A percentile compares a stretch with the other conserved stretches of the same genome.
Evolutionary conservation across 768 basidiomycete species (phyloP).

Genomic region (Antrodiella citrinella): DNA sequence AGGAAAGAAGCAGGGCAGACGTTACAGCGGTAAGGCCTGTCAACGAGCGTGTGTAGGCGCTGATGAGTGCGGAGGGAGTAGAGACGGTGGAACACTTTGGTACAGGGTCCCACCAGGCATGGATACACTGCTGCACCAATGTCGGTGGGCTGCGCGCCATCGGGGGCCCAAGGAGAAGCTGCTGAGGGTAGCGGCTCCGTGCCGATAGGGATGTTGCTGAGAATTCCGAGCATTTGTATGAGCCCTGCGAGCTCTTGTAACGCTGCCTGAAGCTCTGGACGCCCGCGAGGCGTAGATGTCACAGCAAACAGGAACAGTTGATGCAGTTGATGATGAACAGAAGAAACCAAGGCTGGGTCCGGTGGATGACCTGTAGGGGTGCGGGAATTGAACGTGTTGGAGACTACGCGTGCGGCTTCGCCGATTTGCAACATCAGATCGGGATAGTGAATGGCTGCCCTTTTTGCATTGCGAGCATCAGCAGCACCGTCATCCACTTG

Average conservation of each 20-base stretch:
- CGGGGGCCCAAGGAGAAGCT: conserved; percentile 21
- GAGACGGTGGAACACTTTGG: conserved; percentile 61
- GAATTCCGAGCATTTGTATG: conserved; percentile 74
- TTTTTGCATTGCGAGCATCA: conserved; percentile 5
- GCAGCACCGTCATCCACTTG: conserved; percentile 30
- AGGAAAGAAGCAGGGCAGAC: conserved; percentile 70
- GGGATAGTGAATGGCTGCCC: conserved; percentile 16
- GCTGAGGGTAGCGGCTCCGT: conserved; percentile 28
- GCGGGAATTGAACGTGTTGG: conserved; percentile 37
- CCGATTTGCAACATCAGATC: conserved; percentile 46
- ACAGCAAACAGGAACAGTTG: conserved; percentile 75
- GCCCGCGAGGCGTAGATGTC: conserved; percentile 38
- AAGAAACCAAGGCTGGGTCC: conserved; percentile 53
- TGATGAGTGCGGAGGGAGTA: conserved; percentile 68
- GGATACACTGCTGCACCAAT: conserved; percentile 77
- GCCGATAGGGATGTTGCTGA: conserved; percentile 68
- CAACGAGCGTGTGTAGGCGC: conserved; percentile 45
- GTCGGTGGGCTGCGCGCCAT: conserved; percentile 27
- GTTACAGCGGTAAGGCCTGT: conserved; percentile 58
- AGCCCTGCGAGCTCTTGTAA: conserved; percentile 75
- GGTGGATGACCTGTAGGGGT: conserved; percentile 30
- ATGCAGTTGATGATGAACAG: conserved; percentile 65
- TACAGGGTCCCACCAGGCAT: conserved; percentile 57
- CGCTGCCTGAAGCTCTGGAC: conserved; percentile 39
- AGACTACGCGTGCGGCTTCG: conserved; percentile 52